Conservation (phyloP, 2,329 filamentous ascomycete species). For the Alternaria incomplexa region DNA sequence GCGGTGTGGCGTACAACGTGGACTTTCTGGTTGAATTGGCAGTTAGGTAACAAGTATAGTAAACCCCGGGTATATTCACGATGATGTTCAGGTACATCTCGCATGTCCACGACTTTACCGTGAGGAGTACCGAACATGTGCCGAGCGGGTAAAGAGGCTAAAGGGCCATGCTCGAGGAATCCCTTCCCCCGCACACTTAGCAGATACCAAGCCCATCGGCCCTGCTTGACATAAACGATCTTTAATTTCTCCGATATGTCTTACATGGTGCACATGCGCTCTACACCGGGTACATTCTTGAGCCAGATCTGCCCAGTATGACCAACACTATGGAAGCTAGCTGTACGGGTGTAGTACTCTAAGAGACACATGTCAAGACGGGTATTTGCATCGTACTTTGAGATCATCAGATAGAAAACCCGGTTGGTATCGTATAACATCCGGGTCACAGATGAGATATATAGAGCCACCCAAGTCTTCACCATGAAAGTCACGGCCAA, state of each 20-base stretch:
- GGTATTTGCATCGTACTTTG: conserved; percentile 10
- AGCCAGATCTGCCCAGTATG: conserved; percentile 1
- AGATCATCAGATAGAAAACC: background rate
- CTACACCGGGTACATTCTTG: background rate
- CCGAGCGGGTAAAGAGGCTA: conserved; percentile 13
- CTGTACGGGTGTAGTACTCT: conserved; percentile 13
- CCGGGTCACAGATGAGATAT: background rate
- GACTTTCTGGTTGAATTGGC: conserved; percentile 25
- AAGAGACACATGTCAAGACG: conserved; percentile 17
- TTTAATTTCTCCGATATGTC: conserved; percentile 20
- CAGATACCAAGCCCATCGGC: background rate
- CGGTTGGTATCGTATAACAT: background rate
- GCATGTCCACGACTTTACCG: background rate
- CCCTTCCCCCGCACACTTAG: background rate
- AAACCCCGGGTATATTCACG: background rate
- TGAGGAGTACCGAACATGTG: background rate
- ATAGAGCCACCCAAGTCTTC: background rate
- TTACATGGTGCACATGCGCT: background rate
- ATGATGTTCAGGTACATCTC: background rate
- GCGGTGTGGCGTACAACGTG: conserved; percentile 40
- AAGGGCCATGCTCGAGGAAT: background rate
- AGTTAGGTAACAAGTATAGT: background rate
- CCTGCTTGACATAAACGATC: conserved; percentile 5
- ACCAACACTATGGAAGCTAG: background rate
- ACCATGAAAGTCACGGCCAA: background rate